Percentiles rank a stretch among this genome's conserved stretches.
Evolutionary conservation across 2,329 filamentous ascomycete genomes (phyloP).

Genomic region (Penicillium sp.): DNA sequence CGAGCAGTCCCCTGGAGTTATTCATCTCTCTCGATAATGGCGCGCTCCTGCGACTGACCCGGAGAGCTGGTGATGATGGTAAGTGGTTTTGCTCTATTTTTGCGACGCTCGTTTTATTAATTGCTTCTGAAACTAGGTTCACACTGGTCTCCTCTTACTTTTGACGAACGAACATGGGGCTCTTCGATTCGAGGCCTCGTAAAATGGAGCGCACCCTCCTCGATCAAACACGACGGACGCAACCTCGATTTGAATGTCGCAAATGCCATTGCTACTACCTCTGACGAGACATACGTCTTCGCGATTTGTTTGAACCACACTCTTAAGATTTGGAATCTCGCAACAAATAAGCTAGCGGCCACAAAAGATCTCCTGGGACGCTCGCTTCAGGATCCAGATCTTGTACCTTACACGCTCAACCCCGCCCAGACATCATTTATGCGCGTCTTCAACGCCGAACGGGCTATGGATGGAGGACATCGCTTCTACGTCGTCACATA

Average conservation of each 20-base stretch:
- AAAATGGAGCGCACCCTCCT: conserved; percentile 43
- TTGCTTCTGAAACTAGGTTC: conserved; percentile 31
- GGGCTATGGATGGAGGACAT: conserved; percentile 46
- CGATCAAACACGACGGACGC: conserved; percentile 42
- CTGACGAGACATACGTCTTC: conserved; percentile 56
- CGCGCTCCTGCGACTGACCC: conserved; percentile 63
- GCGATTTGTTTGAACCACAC: conserved; percentile 87
- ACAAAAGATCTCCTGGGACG: conserved; percentile 75
- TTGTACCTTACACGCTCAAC: conserved; percentile 72
- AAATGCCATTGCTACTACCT: conserved; percentile 45
- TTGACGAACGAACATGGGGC: conserved; percentile 49
- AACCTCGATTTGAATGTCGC: conserved; percentile 44
- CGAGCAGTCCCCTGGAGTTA: conserved; percentile 69
- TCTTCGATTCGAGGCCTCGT: conserved; percentile 49
- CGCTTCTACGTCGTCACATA: conserved; percentile 71
- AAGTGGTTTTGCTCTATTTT: conserved; percentile 17
- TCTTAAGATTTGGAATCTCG: conserved; percentile 83
- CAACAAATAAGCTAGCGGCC: conserved; percentile 72
- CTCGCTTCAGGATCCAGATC: conserved; percentile 63
- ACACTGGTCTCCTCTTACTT: conserved; percentile 46
- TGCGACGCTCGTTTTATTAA: conserved; percentile 9
- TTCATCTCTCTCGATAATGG: conserved; percentile 63
- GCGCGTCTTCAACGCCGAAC: conserved; percentile 62
- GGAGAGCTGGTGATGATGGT: conserved; percentile 54
- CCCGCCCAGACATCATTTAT: conserved; percentile 75